A percentile compares a stretch with the other conserved stretches of the same genome.
Conservation (phyloP, 805 yeast genomes). For the Kuraishia borneana region DNA sequence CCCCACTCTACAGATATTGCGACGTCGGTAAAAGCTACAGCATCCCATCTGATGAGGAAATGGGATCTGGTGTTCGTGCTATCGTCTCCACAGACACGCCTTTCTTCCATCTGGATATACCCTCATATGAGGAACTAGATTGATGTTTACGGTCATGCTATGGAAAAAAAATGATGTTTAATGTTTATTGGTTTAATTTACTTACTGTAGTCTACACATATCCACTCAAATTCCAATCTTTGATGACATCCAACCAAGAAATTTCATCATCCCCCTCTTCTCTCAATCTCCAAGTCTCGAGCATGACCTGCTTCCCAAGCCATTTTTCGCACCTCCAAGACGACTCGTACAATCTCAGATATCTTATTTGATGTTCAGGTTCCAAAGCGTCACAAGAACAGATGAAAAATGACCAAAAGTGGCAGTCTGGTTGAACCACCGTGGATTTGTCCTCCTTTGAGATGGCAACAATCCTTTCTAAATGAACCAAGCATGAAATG, state of each 20-base stretch:
- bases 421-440: slow-evolving; percentile 8
- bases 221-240: slow-evolving; percentile 38
- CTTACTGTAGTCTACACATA: slow-evolving; percentile 4
- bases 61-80: too few relatives aligned
- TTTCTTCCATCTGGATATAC: slow-evolving; percentile 71
- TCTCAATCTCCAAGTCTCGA: slow-evolving; percentile 38
- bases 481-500: slow-evolving; percentile 19
- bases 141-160: neutral
- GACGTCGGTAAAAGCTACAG: slow-evolving; percentile 6
- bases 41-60: neutral
- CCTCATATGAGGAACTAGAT: slow-evolving; percentile 28
- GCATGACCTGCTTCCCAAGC: slow-evolving; percentile 43
- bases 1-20: slow-evolving; percentile 4
- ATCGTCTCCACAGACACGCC: slow-evolving; percentile 58
- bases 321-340: slow-evolving; percentile 30
- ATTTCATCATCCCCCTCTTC: slow-evolving; percentile 18
- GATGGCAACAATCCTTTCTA: slow-evolving; percentile 17
- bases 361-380: slow-evolving; percentile 17
- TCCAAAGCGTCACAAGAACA: slow-evolving; percentile 29
- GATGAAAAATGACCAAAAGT: slow-evolving; percentile 38
- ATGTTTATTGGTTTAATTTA: neutral
- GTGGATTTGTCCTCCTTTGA: slow-evolving; percentile 4
- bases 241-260: slow-evolving; percentile 42
- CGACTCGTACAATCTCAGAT: slow-evolving; percentile 21
- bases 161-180: neutral